These are phyloP conservation scores for Cyphellophora attinorum DNA, from an alignment of 2,329 filamentous ascomycete genomes.

Conservation along the genomic window DNA sequence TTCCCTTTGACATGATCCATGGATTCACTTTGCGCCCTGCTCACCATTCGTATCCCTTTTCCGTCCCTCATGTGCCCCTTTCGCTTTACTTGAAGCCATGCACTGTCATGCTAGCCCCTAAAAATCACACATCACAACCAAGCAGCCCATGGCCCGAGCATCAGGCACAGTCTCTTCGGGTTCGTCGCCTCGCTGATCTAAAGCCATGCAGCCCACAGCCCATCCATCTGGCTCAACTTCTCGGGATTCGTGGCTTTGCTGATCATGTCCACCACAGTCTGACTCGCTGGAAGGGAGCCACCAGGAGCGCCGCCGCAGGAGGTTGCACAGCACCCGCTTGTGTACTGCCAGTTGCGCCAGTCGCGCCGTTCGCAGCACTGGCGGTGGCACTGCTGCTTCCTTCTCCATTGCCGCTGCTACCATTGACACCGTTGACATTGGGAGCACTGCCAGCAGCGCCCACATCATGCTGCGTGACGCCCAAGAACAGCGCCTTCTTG, in stretches of 20 bases:
- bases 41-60: too few species aligned
- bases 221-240: slow-evolving; percentile 78
- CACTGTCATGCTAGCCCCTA: too few species aligned
- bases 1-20: too few species aligned
- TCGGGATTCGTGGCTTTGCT: slow-evolving; percentile 87
- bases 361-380: slow-evolving; percentile 1
- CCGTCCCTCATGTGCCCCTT: too few species aligned
- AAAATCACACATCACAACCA: too few species aligned
- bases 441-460: slow-evolving; percentile 1
- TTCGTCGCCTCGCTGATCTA: too few species aligned
- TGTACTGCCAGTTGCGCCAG: background rate
- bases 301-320: slow-evolving; percentile 6
- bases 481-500: slow-evolving; percentile 77
- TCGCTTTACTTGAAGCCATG: too few species aligned
- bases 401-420: slow-evolving; percentile 1
- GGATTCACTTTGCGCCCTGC: too few species aligned
- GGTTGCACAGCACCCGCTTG: slow-evolving; percentile 2
- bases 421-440: slow-evolving; percentile 1
- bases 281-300: slow-evolving; percentile 79
- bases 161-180: background rate
- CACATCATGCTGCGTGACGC: slow-evolving; percentile 44
- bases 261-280: slow-evolving; percentile 92
- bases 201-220: slow-evolving; percentile 95
- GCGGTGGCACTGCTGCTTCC: background rate
- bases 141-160: too few species aligned